A percentile compares a stretch with the other conserved stretches of the same genome.
Conservation (phyloP, 164 flowering plant species). For the Annona squamosa region DNA sequence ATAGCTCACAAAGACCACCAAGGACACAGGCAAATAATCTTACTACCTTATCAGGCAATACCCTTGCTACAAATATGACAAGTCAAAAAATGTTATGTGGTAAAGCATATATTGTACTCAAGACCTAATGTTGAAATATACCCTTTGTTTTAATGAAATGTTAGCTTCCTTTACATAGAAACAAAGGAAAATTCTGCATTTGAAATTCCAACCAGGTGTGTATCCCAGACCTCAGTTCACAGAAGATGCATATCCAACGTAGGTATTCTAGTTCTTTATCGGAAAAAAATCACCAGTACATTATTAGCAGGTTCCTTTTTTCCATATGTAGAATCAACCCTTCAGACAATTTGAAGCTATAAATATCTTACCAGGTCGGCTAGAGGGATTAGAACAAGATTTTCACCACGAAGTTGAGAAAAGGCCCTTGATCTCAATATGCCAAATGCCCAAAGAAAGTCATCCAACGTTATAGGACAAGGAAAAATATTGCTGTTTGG, state of each 20-base stretch:
- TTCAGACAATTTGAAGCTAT: not conserved
- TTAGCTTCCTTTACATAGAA: too few species aligned
- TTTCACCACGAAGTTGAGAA: conserved; percentile 80
- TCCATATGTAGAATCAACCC: not conserved
- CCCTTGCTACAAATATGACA: too few species aligned
- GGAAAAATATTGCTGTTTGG: conserved; percentile 70
- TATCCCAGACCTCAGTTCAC: not conserved
- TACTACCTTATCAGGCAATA: too few species aligned
- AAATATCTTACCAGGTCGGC: conserved; percentile 63
- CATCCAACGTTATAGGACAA: conserved; percentile 50
- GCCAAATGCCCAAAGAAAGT: conserved; percentile 95
- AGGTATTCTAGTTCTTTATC: not conserved
- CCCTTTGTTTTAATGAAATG: not conserved
- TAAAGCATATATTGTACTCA: not conserved
- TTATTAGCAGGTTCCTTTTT: not conserved
- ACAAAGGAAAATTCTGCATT: not conserved
- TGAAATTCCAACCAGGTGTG: not conserved
- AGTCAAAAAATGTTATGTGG: not conserved
- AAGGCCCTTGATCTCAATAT: conserved; percentile 86
- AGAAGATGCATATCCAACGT: not conserved
- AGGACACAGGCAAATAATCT: too few species aligned
- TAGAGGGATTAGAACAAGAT: conserved; percentile 76
- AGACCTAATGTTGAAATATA: not conserved
- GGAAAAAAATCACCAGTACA: not conserved
- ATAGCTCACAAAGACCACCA: too few species aligned